Evolutionary conservation across 2,329 filamentous ascomycete genomes (phyloP).

Genomic region (Hypomyces perniciosus): DNA sequence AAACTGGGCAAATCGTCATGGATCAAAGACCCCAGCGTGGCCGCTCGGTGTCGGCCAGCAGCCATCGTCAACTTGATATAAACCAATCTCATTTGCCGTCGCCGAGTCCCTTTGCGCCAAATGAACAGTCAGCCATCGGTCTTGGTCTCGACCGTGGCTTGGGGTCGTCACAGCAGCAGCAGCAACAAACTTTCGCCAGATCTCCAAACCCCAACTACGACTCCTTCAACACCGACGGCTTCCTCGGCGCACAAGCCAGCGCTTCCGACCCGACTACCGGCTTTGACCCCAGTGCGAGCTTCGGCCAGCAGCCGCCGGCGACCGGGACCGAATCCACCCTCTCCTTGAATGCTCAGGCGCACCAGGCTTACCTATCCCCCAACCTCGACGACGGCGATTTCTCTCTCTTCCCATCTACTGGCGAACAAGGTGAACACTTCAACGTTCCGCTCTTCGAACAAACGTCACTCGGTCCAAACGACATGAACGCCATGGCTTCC

Average conservation of each 20-base stretch:
- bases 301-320: slow-evolving; percentile 36
- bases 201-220: slow-evolving; percentile 33
- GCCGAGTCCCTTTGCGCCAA: slow-evolving; percentile 47
- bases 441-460: slow-evolving; percentile 56
- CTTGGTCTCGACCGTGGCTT: slow-evolving; percentile 50
- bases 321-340: slow-evolving; percentile 31
- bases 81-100: slow-evolving; percentile 61
- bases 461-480: slow-evolving; percentile 36
- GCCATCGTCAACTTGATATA: slow-evolving; percentile 57
- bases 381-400: slow-evolving; percentile 54
- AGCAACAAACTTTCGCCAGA: slow-evolving; percentile 29
- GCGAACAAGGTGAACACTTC: slow-evolving; percentile 50
- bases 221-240: slow-evolving; percentile 42
- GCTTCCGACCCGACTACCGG: slow-evolving; percentile 31
- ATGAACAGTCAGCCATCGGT: slow-evolving; percentile 27
- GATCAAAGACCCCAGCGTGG: slow-evolving; percentile 41
- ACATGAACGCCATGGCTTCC: slow-evolving; percentile 49
- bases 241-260: slow-evolving; percentile 40
- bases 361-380: slow-evolving; percentile 42
- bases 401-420: slow-evolving; percentile 55
- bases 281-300: slow-evolving; percentile 39
- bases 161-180: slow-evolving; percentile 45
- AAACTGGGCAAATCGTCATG: slow-evolving; percentile 28
- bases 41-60: slow-evolving; percentile 56
- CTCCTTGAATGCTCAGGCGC: slow-evolving; percentile 37